phyloP scores from a whole-genome alignment of 805 yeast genomes.

The Yamadazyma endophytica region DNA sequence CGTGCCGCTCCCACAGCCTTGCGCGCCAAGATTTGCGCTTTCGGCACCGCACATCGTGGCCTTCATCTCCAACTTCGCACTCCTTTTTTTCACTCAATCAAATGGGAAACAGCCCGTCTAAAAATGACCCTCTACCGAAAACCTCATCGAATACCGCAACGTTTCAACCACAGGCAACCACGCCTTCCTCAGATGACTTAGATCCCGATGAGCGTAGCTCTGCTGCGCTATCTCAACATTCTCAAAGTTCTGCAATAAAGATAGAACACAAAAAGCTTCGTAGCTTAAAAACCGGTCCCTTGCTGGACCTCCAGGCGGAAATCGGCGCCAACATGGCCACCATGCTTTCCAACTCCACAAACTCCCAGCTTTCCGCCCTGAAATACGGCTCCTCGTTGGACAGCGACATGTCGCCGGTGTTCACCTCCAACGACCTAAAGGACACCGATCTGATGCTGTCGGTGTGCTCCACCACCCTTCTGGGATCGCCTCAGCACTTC shows the following conservation, averaged over 20 bases:
- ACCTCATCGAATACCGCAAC: slow-evolving; percentile 23
- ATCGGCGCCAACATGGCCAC: slow-evolving; percentile 46
- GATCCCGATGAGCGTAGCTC: slow-evolving; percentile 40
- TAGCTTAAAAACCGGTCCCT: slow-evolving; percentile 4
- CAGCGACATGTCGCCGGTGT: slow-evolving; percentile 39
- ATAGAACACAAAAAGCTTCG: slow-evolving; percentile 11
- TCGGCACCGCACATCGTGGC: background rate
- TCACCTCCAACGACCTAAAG: slow-evolving; percentile 26
- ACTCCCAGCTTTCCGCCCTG: background rate
- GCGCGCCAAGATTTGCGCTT: background rate
- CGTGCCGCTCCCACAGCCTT: too few relatives aligned
- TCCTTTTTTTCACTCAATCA: too few relatives aligned
- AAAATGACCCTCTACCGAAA: slow-evolving; percentile 46
- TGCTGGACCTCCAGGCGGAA: slow-evolving; percentile 20
- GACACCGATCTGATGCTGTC: slow-evolving; percentile 39
- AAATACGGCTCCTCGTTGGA: slow-evolving; percentile 37
- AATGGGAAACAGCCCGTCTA: slow-evolving; percentile 69
- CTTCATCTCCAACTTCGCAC: too few relatives aligned
- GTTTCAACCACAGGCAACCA: too few relatives aligned
- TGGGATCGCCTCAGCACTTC: slow-evolving; percentile 1
- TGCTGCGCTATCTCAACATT: slow-evolving; percentile 28
- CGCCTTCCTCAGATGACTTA: slow-evolving; percentile 32
- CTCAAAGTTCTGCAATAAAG: slow-evolving; percentile 13
- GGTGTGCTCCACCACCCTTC: slow-evolving; percentile 21
- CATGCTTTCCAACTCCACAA: slow-evolving; percentile 16